Base-by-base conservation (phyloP, 129 eudicot species). In the Heracleum sosnowskyi region DNA sequence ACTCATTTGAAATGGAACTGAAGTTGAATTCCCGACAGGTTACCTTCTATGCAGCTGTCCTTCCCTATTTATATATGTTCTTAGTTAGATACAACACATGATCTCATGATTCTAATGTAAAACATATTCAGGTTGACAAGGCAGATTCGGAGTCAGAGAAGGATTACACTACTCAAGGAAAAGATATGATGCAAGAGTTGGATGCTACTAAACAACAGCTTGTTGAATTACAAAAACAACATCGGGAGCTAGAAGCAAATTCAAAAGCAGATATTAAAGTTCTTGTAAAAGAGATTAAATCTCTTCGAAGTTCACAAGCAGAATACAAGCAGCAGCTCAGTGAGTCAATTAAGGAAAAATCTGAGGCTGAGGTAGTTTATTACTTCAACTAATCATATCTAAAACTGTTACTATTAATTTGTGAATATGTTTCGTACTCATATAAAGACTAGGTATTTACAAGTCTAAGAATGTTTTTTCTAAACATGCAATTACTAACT, bases 261-360 rank as follows among this genome's bases (percentile, higher is more conserved):
- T 90, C 99, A 55, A 95, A 95, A 88, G 90, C 96, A 16, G 99
- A 95, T 83, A 81, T 90, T 64, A 90, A 92, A 87, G 79, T 90
- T 66, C 99, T 95, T 80, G 96, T 90, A 36, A 88, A 90, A 82
- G 99, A 95, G 82, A 96, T 95, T 72, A 95, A 89, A 81, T 88
- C 92, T 41, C 95, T 95, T 47, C 86, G 99, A 89, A 87, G 76
- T 78, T 92, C 96, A 57, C 94, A 90, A 80, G 88, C 88, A 71
- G 95, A 90, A 71, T 74, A 88, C 73, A 92, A 86, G 79, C 88
- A 90, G 82, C 91, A 90, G 82, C 92, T 95, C 11, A 79, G 83
- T 73, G 92, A 90, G 63, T 87, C 96, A 39, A 78, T 81, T 22
- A 40, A 75, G 49, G 96, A 82, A 84, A 92, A 88, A 84, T 86